phyloP scores from a whole-genome alignment of 106 monocot genomes.

The Ottelia alismoides region DNA sequence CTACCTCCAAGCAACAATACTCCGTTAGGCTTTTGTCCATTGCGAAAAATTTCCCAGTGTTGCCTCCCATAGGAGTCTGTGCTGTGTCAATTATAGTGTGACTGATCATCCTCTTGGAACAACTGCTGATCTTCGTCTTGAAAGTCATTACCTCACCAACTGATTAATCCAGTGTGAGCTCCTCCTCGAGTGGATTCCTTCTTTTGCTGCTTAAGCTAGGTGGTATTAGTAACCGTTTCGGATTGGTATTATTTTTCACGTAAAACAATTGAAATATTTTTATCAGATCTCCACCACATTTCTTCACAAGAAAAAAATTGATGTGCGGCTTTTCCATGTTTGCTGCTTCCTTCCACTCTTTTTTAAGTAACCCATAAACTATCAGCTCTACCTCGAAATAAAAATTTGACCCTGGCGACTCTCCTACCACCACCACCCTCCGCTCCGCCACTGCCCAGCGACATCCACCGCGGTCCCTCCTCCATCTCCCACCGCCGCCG shows the following conservation, averaged over 20 bases:
- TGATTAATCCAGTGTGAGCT: neutral
- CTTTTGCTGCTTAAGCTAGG: neutral
- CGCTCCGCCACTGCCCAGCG: too few relatives aligned
- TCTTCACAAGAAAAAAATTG: too few relatives aligned
- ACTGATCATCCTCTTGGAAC: slow-evolving; percentile 1
- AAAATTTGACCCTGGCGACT: too few relatives aligned
- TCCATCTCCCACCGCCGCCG: too few relatives aligned
- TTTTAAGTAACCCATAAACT: too few relatives aligned
- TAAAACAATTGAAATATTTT: too few relatives aligned
- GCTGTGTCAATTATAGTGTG: neutral
- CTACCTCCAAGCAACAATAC: neutral
- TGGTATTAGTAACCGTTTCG: neutral
- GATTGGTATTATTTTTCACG: neutral
- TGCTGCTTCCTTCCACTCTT: too few relatives aligned
- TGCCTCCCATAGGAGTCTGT: neutral
- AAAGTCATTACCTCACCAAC: neutral
- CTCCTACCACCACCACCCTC: too few relatives aligned
- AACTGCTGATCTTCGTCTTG: neutral
- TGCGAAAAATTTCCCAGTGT: neutral
- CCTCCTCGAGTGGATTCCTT: neutral
- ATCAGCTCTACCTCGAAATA: too few relatives aligned
- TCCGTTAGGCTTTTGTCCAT: neutral
- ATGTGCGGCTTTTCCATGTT: too few relatives aligned
- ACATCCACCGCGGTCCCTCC: too few relatives aligned
- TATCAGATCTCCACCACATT: too few relatives aligned